Conservation (phyloP, 2,329 filamentous ascomycete genomes). For the Calonectria hongkongensis region DNA sequence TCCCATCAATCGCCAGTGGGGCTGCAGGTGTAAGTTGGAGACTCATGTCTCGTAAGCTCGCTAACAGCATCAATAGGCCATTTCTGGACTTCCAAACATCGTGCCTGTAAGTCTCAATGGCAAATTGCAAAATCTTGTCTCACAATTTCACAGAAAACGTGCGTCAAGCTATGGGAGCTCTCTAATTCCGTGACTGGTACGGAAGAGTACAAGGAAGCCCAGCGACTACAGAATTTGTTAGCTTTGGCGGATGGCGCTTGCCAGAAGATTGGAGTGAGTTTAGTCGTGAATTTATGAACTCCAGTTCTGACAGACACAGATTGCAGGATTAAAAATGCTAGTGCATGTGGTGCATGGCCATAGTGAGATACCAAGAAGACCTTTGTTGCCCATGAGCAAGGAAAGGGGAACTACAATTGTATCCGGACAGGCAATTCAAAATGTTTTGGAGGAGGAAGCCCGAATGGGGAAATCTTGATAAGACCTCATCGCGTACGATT, state of each 20-base stretch:
- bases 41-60: too few species aligned
- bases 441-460: not conserved
- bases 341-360: not conserved
- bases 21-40: not conserved
- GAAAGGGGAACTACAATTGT: not conserved
- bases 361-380: not conserved
- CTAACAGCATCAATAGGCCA: not conserved
- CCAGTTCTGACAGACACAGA: not conserved
- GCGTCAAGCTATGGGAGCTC: constrained; percentile 1
- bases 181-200: not conserved
- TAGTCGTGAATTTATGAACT: not conserved
- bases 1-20: constrained; percentile 1
- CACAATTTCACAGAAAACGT: not conserved
- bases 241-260: constrained; percentile 10
- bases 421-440: not conserved
- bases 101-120: not conserved
- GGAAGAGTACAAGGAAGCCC: not conserved
- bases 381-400: not conserved
- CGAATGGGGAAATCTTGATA: too few species aligned
- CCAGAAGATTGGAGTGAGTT: constrained; percentile 6
- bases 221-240: not conserved
- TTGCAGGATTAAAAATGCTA: constrained; percentile 10
- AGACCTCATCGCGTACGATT: too few species aligned
- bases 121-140: not conserved
- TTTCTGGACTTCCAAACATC: constrained; percentile 16